These are phyloP conservation scores for Neurospora sp. DNA, from an alignment of 495 filamentous ascomycete species.

Conservation along the genomic window DNA sequence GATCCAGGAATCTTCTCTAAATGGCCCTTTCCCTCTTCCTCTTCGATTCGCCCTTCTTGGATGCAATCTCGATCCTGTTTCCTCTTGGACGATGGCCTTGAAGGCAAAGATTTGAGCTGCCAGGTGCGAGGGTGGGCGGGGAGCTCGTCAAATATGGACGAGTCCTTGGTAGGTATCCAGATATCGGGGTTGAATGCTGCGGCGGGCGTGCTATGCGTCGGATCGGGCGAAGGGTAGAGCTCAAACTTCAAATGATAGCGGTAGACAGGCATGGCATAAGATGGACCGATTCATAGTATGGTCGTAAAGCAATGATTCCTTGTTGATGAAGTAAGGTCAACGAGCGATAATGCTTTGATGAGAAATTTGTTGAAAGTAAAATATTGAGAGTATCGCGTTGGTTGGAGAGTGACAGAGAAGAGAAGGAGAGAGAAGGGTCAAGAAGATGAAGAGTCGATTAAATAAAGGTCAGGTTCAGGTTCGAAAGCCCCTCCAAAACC, in stretches of 20 bases:
- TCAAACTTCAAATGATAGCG: conserved; percentile 89
- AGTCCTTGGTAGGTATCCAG: conserved; percentile 28
- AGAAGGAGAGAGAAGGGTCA: neutral
- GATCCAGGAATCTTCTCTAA: neutral
- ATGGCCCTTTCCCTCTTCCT: neutral
- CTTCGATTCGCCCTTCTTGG: neutral
- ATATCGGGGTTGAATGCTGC: conserved; percentile 10
- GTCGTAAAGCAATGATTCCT: neutral
- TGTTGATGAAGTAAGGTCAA: neutral
- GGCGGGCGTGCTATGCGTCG: conserved; percentile 8
- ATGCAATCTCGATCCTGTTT: neutral
- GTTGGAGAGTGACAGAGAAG: neutral
- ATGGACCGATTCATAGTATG: neutral
- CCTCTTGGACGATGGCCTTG: neutral
- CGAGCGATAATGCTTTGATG: neutral
- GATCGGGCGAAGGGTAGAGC: conserved; percentile 50
- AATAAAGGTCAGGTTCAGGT: neutral
- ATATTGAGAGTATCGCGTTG: neutral
- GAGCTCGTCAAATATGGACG: conserved; percentile 36
- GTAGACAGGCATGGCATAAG: conserved; percentile 58
- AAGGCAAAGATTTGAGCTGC: neutral
- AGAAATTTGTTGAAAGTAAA: neutral
- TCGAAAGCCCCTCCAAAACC: neutral
- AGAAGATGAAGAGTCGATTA: neutral
- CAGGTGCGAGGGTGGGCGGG: conserved; percentile 28